These are phyloP conservation scores for Medicago lupulina DNA, from an alignment of 306 rosid species.

Conservation along the genomic window DNA sequence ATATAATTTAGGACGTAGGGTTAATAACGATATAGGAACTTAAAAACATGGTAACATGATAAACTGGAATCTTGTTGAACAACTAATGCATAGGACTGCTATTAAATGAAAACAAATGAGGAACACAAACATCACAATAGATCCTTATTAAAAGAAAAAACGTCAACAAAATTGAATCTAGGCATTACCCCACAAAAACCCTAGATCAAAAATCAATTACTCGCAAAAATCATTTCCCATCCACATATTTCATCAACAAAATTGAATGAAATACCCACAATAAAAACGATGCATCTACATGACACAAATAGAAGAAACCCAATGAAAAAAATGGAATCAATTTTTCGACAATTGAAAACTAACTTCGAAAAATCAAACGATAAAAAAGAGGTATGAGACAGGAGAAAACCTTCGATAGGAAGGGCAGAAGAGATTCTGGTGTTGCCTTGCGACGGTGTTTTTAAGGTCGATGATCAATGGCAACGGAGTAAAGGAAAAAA, in stretches of 20 bases:
- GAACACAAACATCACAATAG: too few species aligned
- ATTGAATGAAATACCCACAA: neutral
- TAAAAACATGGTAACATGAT: too few species aligned
- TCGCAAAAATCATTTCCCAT: neutral
- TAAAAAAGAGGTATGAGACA: neutral
- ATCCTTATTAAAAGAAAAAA: too few species aligned
- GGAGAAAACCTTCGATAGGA: conserved; percentile 22
- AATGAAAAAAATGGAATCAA: neutral
- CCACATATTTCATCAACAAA: conserved; percentile 2
- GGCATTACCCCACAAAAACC: neutral
- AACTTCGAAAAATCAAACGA: conserved; percentile 23
- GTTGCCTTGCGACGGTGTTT: conserved; percentile 16
- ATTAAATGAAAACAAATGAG: too few species aligned
- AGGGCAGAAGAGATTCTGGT: neutral
- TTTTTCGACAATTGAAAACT: neutral
- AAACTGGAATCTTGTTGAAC: too few species aligned
- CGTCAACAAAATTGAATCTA: too few species aligned
- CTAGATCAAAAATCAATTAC: neutral
- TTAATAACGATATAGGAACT: too few species aligned
- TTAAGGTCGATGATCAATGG: neutral
- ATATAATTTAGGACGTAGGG: too few species aligned
- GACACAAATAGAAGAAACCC: neutral
- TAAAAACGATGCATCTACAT: neutral
- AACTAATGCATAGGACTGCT: too few species aligned
- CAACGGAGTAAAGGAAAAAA: neutral